Base-by-base conservation (phyloP, 257 asterid genomes). In the Paulownia fortunei region DNA sequence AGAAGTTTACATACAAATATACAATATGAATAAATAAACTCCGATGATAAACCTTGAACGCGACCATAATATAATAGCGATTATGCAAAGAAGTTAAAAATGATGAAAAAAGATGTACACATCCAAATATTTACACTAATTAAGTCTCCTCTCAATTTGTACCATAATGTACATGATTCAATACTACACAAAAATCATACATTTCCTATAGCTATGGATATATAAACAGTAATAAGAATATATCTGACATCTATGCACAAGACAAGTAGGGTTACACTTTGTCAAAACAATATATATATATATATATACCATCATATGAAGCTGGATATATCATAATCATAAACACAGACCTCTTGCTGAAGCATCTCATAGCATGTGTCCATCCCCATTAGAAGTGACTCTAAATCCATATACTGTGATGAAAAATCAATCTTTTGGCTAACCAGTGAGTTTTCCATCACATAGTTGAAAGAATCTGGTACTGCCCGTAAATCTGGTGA, bases 311-410 rank as follows among this genome's bases (percentile, higher is more conserved):
- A 39, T 69, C 81, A 79, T 44, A 83, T 82, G 24, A 81, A 75
- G 72, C 68, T 64, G 23, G 91, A 82, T 0, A 83, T 72, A 85
- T 86, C 91, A 72, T 82, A 87, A 85, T 75, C 88, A 74, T 81
- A 84, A 49, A 63, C 81, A 36, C 87, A 82, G 37, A 76, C 84
- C 86, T 86, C 90, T 82, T 84, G 90, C 66, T 78, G 81, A 30
- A 34, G 9, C 37, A 70, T 37, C 41, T 82, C 84, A 71, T 51
- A 52, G 15, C 49, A 77, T 1, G 69, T 70, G 5, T 68, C 91
- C n/a, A 83, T 81, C 83, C 83, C 94, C 79, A 85, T 66, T 13
- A 91, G 86, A 79, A 91, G 61, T 6, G 87, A 76, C 69, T 91
- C 97, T 8, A 89, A 80, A 65, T 87, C 92, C 54, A 72, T 74